A percentile compares a stretch with the other conserved stretches of the same genome.
phyloP scores from a whole-genome alignment of 805 yeast species.

The Spathaspora passalidarum region DNA sequence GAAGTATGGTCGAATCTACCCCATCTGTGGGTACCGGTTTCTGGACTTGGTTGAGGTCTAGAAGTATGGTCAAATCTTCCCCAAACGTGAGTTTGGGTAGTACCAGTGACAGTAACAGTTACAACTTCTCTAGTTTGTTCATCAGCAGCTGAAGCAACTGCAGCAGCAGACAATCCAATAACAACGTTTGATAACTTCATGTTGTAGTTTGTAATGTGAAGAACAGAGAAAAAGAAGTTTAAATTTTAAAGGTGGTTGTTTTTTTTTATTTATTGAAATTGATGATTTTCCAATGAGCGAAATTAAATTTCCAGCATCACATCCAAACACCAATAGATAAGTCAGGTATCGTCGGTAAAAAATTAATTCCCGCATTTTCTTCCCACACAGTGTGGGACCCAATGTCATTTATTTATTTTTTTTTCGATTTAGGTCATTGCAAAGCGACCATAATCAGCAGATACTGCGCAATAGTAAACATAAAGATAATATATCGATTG shows the following conservation, averaged over 20 bases:
- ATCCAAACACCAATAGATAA: slow-evolving; percentile 2
- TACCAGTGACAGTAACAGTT: slow-evolving; percentile 31
- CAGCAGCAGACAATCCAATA: slow-evolving; percentile 39
- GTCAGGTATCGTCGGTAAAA: background rate
- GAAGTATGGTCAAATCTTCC: slow-evolving; percentile 39
- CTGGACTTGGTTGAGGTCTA: slow-evolving; percentile 4
- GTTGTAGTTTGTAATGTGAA: background rate
- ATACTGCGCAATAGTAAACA: background rate
- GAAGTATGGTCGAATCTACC: slow-evolving; percentile 55
- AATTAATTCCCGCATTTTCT: background rate
- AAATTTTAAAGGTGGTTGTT: background rate
- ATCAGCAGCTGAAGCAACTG: slow-evolving; percentile 19
- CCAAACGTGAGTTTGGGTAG: slow-evolving; percentile 27
- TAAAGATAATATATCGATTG: too few relatives aligned
- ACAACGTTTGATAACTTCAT: slow-evolving; percentile 46
- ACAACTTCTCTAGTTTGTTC: slow-evolving; percentile 18
- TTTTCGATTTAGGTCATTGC: background rate
- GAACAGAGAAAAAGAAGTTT: slow-evolving; percentile 1
- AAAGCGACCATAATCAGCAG: background rate
- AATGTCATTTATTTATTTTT: background rate
- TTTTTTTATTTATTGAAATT: slow-evolving; percentile 1
- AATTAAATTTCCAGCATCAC: background rate
- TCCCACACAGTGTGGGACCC: background rate
- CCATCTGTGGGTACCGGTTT: slow-evolving; percentile 45
- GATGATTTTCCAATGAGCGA: slow-evolving; percentile 1